Conservation (phyloP, 106 monocot genomes). For the Dendrobium huoshanense region DNA sequence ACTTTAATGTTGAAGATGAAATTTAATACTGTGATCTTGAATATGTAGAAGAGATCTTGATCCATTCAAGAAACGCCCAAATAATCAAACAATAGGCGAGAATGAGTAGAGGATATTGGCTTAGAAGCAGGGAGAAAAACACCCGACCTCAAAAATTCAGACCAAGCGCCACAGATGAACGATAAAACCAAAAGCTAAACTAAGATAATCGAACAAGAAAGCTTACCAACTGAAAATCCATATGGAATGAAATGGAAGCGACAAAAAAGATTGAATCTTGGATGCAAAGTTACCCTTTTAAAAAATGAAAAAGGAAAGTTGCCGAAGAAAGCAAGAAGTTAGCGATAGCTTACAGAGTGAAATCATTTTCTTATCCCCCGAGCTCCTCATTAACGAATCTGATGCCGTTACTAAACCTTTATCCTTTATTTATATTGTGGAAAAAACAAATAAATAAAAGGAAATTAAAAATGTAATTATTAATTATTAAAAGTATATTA, state of each 20-base stretch:
- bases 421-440: background rate
- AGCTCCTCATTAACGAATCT: background rate
- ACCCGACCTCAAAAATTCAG: background rate
- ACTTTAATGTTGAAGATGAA: background rate
- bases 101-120: background rate
- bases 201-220: background rate
- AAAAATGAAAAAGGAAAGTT: background rate
- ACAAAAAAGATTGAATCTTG: background rate
- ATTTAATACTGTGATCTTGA: background rate
- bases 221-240: background rate
- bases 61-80: background rate
- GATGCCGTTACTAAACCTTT: background rate
- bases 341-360: slow-evolving; percentile 1
- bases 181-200: background rate
- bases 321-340: background rate
- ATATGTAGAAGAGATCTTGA: background rate
- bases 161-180: too few relatives aligned
- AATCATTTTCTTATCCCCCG: background rate
- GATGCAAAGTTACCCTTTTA: background rate
- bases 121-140: background rate
- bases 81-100: background rate
- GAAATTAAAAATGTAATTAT: background rate
- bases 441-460: background rate
- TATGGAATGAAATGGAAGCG: background rate
- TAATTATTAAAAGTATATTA: too few relatives aligned